Base-by-base conservation (phyloP, 2,329 filamentous ascomycete species). In the Epichloe sibirici region DNA sequence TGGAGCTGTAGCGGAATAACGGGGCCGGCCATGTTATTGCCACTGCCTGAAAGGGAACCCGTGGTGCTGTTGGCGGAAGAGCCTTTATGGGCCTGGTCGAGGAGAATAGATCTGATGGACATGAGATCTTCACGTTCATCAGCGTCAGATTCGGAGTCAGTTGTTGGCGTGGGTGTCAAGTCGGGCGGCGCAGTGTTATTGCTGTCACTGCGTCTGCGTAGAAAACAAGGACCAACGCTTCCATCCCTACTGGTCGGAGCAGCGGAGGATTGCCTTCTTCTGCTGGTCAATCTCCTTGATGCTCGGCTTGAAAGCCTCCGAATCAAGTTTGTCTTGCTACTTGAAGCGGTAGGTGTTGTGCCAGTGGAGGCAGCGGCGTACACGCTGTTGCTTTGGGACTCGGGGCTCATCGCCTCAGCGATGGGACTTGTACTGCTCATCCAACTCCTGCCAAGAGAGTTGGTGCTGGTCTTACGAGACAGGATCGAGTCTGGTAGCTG, bases 151-250 rank as follows among this genome's bases (percentile, higher is more conserved):
- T 85, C 81, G 21, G 77, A 79, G 57, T 80, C 77, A 11, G 71
- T 72, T 34, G 48, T 37, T 37, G 58, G 61, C 17, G 67, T 55
- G 56, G 70, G 66, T 35, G 61, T 61, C 34, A 66, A 72, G 53
- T 76, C 75, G 38, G 76, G 71, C 9, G 81, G 79, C 7, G 77
- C 75, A 6, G 85, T 85, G 58, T 81, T 87, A 67, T 87, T 93
- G 72, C 90, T 95, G 67, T 94, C 90, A 67, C 90, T 96, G 58
- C 90, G 83, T 53, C 89, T 79, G 56, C 91, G 83, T 68, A 95
- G 81, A 50, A 95, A 86, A 52, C 90, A 86, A 2, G 93, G 93
- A 0, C 93, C 93, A 28, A 90, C 85, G 64, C 90, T 96, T 56
- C 87, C 84, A 63, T 96, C 90, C 43, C 90, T 83, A 65, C 85